These are phyloP conservation scores for Vigna trinervia DNA, from an alignment of 306 rosid species.

Conservation along the genomic window DNA sequence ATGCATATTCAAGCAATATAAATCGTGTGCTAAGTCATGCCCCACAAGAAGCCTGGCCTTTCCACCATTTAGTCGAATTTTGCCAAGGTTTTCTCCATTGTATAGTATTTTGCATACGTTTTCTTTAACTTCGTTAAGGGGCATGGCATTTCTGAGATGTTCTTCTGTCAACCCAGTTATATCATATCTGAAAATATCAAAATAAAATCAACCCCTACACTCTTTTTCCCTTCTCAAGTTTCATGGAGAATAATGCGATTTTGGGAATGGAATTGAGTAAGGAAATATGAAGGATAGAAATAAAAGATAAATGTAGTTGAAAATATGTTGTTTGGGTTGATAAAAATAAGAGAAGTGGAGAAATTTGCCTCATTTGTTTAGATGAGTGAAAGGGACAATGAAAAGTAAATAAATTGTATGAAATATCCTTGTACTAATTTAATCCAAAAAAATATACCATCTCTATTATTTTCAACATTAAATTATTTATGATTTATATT, in stretches of 20 bases:
- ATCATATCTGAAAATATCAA: slow-evolving; percentile 64
- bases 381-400: background rate
- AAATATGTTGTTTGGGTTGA: background rate
- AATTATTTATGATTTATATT: background rate
- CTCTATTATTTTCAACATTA: background rate
- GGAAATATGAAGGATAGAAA: background rate
- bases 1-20: slow-evolving; percentile 70
- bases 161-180: slow-evolving; percentile 79
- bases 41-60: slow-evolving; percentile 89
- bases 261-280: background rate
- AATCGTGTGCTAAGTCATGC: slow-evolving; percentile 75
- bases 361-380: background rate
- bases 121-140: slow-evolving; percentile 66
- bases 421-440: background rate
- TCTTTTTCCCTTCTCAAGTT: background rate
- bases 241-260: background rate
- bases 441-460: background rate
- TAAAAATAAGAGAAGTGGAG: background rate
- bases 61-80: slow-evolving; percentile 67
- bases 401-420: background rate
- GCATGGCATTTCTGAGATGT: slow-evolving; percentile 74
- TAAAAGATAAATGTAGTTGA: background rate
- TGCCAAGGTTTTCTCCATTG: slow-evolving; percentile 67
- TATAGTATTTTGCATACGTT: slow-evolving; percentile 67
- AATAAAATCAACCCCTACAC: slow-evolving; percentile 34